Conservation (phyloP, 495 filamentous ascomycete genomes). For the Xylaria telfairii region DNA sequence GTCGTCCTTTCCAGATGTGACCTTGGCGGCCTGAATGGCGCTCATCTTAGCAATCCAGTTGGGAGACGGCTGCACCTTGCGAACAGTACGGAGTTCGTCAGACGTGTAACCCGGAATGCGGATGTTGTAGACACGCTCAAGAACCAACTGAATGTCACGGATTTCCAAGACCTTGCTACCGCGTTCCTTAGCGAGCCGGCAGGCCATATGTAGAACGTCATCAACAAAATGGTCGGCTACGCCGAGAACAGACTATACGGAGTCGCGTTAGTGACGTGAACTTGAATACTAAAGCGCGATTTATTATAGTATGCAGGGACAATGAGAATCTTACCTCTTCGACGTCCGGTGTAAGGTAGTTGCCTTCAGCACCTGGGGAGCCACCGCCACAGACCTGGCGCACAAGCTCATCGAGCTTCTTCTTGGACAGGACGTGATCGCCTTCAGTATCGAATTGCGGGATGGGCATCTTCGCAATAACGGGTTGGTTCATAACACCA, state of each 20-base stretch:
- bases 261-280: constrained; percentile 27
- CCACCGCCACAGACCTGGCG: constrained; percentile 87
- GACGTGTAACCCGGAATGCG: constrained; percentile 92
- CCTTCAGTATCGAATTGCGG: constrained; percentile 88
- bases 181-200: constrained; percentile 89
- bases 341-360: constrained; percentile 82
- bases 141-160: constrained; percentile 90
- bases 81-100: constrained; percentile 91
- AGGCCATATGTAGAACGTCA: constrained; percentile 82
- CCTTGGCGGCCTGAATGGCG: constrained; percentile 91
- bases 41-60: constrained; percentile 96
- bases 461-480: constrained; percentile 76
- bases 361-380: constrained; percentile 69
- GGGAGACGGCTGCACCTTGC: constrained; percentile 84
- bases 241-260: constrained; percentile 74
- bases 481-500: constrained; percentile 85
- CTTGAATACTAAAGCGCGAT: constrained; percentile 16
- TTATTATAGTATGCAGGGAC: constrained; percentile 23
- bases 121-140: constrained; percentile 98
- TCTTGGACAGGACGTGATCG: constrained; percentile 88
- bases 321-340: constrained; percentile 74
- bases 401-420: constrained; percentile 94
- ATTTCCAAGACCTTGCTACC: constrained; percentile 88
- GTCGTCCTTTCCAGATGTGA: constrained; percentile 63
- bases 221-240: constrained; percentile 96